These are phyloP conservation scores for Leccinum disarticulatum DNA, from an alignment of 768 basidiomycete genomes.

Conservation along the genomic window DNA sequence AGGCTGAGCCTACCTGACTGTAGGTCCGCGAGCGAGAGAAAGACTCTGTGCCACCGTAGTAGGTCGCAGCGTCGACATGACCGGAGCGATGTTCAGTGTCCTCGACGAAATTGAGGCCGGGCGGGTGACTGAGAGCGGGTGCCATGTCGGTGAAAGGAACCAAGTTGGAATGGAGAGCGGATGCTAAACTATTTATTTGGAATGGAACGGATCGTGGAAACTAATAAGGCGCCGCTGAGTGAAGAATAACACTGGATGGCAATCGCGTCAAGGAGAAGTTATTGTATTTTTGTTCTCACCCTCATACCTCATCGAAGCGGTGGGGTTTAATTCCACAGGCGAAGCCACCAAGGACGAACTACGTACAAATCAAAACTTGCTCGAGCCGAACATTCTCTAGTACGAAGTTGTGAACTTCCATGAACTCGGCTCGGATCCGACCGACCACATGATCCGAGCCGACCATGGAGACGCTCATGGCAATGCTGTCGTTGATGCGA, in stretches of 20 bases:
- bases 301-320: background rate
- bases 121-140: conserved; percentile 61
- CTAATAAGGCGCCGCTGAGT: background rate
- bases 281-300: no score
- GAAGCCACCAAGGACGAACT: background rate
- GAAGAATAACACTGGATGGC: background rate
- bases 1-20: conserved; percentile 66
- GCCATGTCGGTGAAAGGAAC: conserved; percentile 46
- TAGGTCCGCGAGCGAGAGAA: conserved; percentile 86
- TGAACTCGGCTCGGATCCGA: background rate
- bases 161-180: background rate
- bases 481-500: background rate
- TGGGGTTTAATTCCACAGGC: background rate
- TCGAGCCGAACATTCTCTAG: background rate
- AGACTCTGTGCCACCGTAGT: conserved; percentile 80
- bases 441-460: background rate
- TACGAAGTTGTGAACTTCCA: background rate
- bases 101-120: conserved; percentile 65
- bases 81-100: conserved; percentile 49
- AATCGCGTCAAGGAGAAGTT: no score
- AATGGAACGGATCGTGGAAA: background rate
- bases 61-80: conserved; percentile 71
- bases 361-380: no score
- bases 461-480: background rate
- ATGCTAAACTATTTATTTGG: background rate